A percentile compares a stretch with the other conserved stretches of the same genome.
phyloP scores from a whole-genome alignment of 2,329 filamentous ascomycete genomes.

The Clathrospora elynae region DNA sequence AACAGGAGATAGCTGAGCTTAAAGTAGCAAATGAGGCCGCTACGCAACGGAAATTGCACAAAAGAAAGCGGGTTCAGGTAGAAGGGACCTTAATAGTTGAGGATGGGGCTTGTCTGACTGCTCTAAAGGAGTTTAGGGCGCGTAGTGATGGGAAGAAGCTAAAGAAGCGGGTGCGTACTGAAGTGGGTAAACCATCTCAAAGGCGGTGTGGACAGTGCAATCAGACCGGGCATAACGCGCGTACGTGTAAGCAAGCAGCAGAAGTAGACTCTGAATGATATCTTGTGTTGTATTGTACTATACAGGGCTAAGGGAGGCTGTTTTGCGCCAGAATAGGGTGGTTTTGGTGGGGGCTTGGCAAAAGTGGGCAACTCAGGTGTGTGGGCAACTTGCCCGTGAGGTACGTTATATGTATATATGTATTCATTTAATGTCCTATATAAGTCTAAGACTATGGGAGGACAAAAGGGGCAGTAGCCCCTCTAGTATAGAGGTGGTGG shows the following conservation, averaged over 20 bases:
- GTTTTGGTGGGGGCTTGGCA: conserved; percentile 1
- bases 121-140: conserved; percentile 1
- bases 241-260: not conserved
- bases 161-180: not conserved
- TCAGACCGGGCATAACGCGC: not conserved
- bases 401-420: no score
- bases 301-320: not conserved
- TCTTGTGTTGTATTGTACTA: not conserved
- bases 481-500: no score
- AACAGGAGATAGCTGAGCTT: conserved; percentile 9
- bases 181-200: not conserved
- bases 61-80: conserved; percentile 8
- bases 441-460: no score
- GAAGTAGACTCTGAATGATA: not conserved
- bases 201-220: not conserved
- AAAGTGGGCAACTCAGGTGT: not conserved
- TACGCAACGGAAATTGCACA: conserved; percentile 10
- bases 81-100: conserved; percentile 6
- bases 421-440: no score
- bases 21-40: conserved; percentile 8
- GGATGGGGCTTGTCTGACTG: not conserved
- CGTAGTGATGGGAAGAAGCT: not conserved
- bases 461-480: no score
- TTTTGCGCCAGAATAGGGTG: not conserved
- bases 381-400: no score